These are phyloP conservation scores for Fraxinus baroniana DNA, from an alignment of 305 asterid genomes.

Conservation along the genomic window DNA sequence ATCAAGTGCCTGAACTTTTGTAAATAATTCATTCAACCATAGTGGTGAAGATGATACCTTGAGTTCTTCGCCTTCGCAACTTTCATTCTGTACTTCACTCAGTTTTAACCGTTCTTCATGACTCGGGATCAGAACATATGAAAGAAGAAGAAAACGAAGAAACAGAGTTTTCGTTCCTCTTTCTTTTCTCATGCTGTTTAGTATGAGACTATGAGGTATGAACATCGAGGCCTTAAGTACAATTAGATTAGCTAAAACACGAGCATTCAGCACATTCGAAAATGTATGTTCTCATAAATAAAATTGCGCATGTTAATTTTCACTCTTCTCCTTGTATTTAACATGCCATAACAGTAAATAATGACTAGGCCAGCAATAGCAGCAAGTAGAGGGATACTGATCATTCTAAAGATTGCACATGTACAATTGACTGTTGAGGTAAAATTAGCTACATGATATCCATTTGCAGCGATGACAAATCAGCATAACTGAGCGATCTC, in stretches of 20 bases:
- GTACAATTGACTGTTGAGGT: background rate
- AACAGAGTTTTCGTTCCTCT: background rate
- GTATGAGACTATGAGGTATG: background rate
- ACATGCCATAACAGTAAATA: background rate
- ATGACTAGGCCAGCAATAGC: background rate
- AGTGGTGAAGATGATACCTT: background rate
- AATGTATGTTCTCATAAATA: background rate
- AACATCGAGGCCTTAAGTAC: background rate
- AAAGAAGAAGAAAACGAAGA: background rate
- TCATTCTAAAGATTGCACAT: background rate
- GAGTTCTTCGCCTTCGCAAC: background rate
- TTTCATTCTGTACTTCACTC: background rate
- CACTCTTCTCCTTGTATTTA: background rate
- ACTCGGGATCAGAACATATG: background rate
- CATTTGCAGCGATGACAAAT: background rate
- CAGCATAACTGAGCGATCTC: background rate
- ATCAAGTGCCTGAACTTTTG: background rate
- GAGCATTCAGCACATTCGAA: background rate
- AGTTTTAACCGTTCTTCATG: background rate
- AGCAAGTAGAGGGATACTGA: background rate
- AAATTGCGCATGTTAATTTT: background rate
- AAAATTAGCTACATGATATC: slow-evolving; percentile 7
- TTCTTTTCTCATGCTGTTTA: background rate
- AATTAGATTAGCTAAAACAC: background rate
- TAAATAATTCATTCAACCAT: background rate